Evolutionary conservation across 306 rosid species (phyloP), one percentile per base, ranked within the genome.

Genomic region (Mucuna pruriens): DNA sequence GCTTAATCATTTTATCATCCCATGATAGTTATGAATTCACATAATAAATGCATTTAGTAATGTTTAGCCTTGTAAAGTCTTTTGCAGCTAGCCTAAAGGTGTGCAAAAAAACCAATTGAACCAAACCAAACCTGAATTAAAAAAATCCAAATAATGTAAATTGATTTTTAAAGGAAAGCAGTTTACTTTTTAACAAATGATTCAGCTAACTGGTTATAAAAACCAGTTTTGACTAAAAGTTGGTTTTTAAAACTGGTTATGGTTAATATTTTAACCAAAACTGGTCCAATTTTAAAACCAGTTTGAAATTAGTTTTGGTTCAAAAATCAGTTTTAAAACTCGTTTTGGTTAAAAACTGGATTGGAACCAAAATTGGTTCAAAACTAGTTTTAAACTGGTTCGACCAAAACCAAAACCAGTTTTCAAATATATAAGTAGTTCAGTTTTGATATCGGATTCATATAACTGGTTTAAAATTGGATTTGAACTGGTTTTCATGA

Each of bases 31-130:
- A 38, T 57, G 80, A 42, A 60, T 74, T 48, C 54, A 38, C 66
- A 68, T 19, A 19, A 10, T 58, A 74, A 58, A 38, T 26, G 74
- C 68, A 26, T 68, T 58, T 39, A 78, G 63, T 65, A 19, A 51
- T 48, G 58, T 75, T 61, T 42, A 57, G 16, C 29, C 26, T 22
- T 8, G n/a, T 6, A 51, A 57, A 46, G 31, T 49, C 62, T 44
- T 70, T 46, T 62, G 66, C 25, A n/a, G 29, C 68, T 64, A 64
- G 26, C 67, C 67, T 13, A 13, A 20, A 61, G 2, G 20, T 13
- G 11, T 29, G 40, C 3, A 11, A 61, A 61, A 13, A 6, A 29
- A 15, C 19, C n/a, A 12, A 61, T 61, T 61, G 6, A 13, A 61
- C 40, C 22, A 29, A 60, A 12, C 36, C 7, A 29, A 25, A 25